Base-by-base conservation (phyloP, 768 basidiomycete genomes). In the Rhizopogon rudus region DNA sequence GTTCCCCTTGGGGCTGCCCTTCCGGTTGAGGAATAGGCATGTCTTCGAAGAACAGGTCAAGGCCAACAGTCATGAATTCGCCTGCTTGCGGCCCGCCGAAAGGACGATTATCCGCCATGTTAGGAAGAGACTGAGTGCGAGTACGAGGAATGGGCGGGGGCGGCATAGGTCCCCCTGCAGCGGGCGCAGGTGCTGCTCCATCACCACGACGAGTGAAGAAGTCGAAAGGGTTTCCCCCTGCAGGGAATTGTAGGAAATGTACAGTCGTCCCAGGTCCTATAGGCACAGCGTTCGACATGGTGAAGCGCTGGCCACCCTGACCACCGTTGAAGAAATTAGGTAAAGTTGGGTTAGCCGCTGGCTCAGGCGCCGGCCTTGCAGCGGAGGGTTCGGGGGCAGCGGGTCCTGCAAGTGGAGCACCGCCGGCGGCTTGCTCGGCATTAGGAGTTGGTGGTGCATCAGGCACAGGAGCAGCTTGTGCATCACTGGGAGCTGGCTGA, bases 11-110 rank as follows among this genome's bases (percentile, higher is more conserved):
- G 12, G 44, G 7, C 1, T 6, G 45, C 45, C 35, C 35, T 12
- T 37, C 35, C 12, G 35, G 35, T 10, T 40, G n/a, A 8, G 40
- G 46, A 6, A 22, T 17, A 7, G 46, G 33, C 14, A 22, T 16
- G 2, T 52, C 59, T 40, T 60, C 64, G 8, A 74, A 57, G 53
- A 74, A 67, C 63, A 77, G 70, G 53, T 77, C 75, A 29, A 76
- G 58, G n/a, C 75, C 75, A 50, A 77, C 69, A 17, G 75, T 74
- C 25, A 77, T 3, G 5, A 73, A 56, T 42, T 69, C 67, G 1
- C 63, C 50, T 52, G 54, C 69, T 58, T 28, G 12, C 42, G 28
- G 43, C 41, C 39, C 46, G 2, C 39, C 39, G 41, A 58, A 55
- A 0, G 50, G 5, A 41, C 48, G 25, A 59, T 61, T 61, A 28